Conservation (phyloP, 768 basidiomycete species). For the Tulasnella sp. region DNA sequence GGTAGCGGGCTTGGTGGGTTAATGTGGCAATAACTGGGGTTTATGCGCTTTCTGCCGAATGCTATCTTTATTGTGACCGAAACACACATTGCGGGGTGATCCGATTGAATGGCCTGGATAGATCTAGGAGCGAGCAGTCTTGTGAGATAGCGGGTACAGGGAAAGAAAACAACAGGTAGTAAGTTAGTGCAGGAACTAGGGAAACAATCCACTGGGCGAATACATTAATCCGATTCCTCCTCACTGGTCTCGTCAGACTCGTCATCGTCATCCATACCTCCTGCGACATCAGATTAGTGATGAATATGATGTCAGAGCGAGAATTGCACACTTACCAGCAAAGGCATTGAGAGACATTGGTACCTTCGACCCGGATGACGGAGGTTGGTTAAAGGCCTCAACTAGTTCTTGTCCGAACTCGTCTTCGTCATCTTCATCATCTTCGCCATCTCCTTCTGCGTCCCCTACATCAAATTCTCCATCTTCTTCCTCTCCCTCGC, state of each 20-base stretch:
- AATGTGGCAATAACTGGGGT: too few species aligned
- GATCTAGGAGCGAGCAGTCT: too few species aligned
- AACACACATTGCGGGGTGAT: too few species aligned
- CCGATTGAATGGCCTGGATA: too few species aligned
- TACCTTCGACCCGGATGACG: slow-evolving; percentile 3
- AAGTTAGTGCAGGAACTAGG: background rate
- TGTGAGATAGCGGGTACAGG: too few species aligned
- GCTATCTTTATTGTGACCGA: too few species aligned
- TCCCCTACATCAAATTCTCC: slow-evolving; percentile 26
- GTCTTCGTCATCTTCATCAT: slow-evolving; percentile 18
- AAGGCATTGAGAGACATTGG: slow-evolving; percentile 43
- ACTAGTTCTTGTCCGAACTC: slow-evolving; percentile 32
- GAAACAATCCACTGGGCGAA: background rate
- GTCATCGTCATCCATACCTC: slow-evolving; percentile 11
- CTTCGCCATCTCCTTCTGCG: slow-evolving; percentile 19
- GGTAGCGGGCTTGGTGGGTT: too few species aligned
- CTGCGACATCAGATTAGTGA: background rate
- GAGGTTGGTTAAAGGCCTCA: slow-evolving; percentile 3
- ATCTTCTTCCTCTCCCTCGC: slow-evolving; percentile 26
- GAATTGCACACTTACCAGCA: slow-evolving; percentile 32
- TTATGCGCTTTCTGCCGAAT: too few species aligned
- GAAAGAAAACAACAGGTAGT: background rate
- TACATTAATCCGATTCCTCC: slow-evolving; percentile 10
- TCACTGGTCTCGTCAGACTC: slow-evolving; percentile 8
- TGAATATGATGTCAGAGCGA: background rate